phyloP scores from a whole-genome alignment of 129 eudicot genomes.

The Tagetes patula region DNA sequence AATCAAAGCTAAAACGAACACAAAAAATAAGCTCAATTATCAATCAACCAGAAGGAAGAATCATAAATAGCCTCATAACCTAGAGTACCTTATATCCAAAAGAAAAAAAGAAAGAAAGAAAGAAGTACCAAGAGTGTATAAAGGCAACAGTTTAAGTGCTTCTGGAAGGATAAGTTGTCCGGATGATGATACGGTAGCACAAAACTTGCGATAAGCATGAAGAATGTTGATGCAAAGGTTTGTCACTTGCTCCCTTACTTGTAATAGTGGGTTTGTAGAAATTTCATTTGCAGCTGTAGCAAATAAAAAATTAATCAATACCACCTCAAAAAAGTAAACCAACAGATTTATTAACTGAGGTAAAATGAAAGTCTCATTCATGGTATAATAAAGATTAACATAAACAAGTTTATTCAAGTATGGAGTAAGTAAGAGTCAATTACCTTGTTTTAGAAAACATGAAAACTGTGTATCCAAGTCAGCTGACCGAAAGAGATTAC shows the following conservation, averaged over 20 bases:
- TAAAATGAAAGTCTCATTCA: background rate
- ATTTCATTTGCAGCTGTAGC: constrained; percentile 81
- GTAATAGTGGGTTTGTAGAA: constrained; percentile 60
- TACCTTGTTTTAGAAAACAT: constrained; percentile 92
- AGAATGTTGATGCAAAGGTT: constrained; percentile 74
- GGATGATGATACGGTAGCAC: constrained; percentile 89
- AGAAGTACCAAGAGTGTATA: constrained; percentile 83
- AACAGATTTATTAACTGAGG: background rate
- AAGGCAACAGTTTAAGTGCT: constrained; percentile 92
- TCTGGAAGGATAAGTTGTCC: constrained; percentile 98
- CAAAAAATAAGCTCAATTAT: background rate
- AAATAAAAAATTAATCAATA: constrained; percentile 4
- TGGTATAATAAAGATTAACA: background rate
- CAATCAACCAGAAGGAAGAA: constrained; percentile 2
- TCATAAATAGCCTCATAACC: background rate
- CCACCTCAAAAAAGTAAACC: background rate
- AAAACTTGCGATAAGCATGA: constrained; percentile 87
- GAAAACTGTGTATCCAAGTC: constrained; percentile 95
- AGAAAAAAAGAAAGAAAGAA: constrained; percentile 5
- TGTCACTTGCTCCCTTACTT: constrained; percentile 82
- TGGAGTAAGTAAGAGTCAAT: background rate
- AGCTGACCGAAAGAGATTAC: constrained; percentile 92
- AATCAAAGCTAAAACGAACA: constrained; percentile 53
- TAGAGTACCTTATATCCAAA: background rate
- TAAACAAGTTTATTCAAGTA: background rate